These are phyloP conservation scores for Polyporus arcularius DNA, from an alignment of 768 basidiomycete species.

Conservation along the genomic window DNA sequence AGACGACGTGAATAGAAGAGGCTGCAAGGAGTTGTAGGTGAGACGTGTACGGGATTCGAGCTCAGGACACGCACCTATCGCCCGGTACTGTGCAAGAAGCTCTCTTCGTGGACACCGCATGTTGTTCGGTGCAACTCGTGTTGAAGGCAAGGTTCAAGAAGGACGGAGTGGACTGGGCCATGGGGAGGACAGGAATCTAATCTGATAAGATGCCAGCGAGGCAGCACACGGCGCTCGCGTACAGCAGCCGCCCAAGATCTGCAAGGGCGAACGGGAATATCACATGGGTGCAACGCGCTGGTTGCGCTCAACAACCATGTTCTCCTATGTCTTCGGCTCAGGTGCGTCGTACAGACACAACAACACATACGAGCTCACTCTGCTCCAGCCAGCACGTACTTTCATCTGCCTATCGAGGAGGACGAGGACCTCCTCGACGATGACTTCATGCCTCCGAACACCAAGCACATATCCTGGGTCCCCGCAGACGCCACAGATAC, in stretches of 20 bases:
- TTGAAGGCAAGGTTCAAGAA: background rate
- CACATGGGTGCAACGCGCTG: constrained; percentile 22
- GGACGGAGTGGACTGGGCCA: background rate
- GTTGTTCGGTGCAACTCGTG: too few relatives aligned
- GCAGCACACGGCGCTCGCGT: background rate
- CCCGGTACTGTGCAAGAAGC: too few relatives aligned
- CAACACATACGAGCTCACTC: background rate
- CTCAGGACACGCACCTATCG: background rate
- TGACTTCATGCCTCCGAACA: constrained; percentile 32
- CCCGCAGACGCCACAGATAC: constrained; percentile 23
- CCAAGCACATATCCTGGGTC: constrained; percentile 32
- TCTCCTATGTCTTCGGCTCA: constrained; percentile 29
- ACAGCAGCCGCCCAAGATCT: constrained; percentile 6
- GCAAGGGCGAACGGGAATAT: constrained; percentile 2
- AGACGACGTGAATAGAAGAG: background rate
- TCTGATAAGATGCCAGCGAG: constrained; percentile 15
- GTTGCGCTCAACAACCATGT: constrained; percentile 30
- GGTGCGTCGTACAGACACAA: constrained; percentile 9
- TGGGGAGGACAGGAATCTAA: constrained; percentile 5
- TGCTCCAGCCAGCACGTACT: constrained; percentile 58
- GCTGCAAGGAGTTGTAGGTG: background rate
- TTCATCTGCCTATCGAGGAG: constrained; percentile 64
- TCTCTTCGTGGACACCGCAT: too few relatives aligned
- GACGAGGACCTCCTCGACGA: constrained; percentile 49
- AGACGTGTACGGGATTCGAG: background rate